Percentiles rank a stretch among this genome's conserved stretches.
These are phyloP conservation scores for Geranium rotundifolium DNA, from an alignment of 345 rosid species.

Conservation along the genomic window DNA sequence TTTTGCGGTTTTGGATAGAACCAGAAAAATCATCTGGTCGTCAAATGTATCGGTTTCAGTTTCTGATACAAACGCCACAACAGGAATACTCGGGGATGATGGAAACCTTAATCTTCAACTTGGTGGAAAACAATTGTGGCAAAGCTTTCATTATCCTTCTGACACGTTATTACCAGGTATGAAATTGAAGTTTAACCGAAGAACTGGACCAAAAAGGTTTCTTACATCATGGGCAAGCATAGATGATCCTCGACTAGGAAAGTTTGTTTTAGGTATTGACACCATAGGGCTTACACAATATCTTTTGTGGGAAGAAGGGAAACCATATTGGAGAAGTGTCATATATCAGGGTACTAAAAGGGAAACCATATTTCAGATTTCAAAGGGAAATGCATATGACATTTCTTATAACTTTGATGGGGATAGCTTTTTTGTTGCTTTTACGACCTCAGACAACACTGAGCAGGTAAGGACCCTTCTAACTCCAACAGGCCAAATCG, in stretches of 20 bases:
- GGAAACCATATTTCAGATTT: background rate
- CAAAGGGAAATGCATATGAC: background rate
- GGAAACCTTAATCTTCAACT: slow-evolving; percentile 20
- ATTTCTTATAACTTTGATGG: background rate
- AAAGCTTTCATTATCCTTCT: slow-evolving; percentile 6
- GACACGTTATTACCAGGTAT: slow-evolving; percentile 5
- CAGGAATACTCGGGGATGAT: slow-evolving; percentile 14
- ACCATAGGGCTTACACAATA: slow-evolving; percentile 15
- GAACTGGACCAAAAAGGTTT: background rate
- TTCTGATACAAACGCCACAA: slow-evolving; percentile 6
- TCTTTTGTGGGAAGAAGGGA: slow-evolving; percentile 1
- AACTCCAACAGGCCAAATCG: slow-evolving; percentile 12
- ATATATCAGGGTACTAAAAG: slow-evolving; percentile 4
- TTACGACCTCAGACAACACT: slow-evolving; percentile 4
- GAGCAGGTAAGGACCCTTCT: slow-evolving; percentile 11
- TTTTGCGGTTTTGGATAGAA: slow-evolving; percentile 11
- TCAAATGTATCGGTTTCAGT: slow-evolving; percentile 8
- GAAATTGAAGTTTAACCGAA: slow-evolving; percentile 1
- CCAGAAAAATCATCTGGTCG: slow-evolving; percentile 10
- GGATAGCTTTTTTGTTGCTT: background rate
- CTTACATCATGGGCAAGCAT: slow-evolving; percentile 4
- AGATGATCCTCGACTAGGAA: background rate
- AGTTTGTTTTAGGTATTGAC: slow-evolving; percentile 5
- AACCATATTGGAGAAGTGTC: slow-evolving; percentile 12
- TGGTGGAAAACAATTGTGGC: slow-evolving; percentile 1